These are phyloP conservation scores for Rhodotorula babjevae DNA, from an alignment of 768 basidiomycete species.

Conservation along the genomic window DNA sequence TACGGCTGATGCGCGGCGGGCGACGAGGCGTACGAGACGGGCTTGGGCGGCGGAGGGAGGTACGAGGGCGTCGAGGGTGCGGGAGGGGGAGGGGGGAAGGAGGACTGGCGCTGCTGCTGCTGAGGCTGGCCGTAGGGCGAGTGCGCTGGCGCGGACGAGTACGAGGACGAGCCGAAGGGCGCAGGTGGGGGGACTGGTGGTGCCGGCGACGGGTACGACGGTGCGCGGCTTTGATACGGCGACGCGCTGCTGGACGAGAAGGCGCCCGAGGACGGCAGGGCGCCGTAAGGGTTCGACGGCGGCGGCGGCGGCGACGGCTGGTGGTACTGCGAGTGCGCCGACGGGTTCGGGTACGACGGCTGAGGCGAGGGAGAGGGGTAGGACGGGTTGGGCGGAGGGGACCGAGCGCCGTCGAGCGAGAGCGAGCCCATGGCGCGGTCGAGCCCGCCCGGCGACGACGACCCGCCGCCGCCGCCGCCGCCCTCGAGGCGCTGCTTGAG, in stretches of 20 bases:
- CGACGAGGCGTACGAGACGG: constrained; percentile 12
- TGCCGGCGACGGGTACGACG: constrained; percentile 25
- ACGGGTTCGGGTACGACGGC: neutral
- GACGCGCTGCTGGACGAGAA: constrained; percentile 40
- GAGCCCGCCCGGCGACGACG: neutral
- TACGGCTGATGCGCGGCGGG: neutral
- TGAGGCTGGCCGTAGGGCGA: constrained; percentile 31
- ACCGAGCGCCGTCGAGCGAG: constrained; percentile 16
- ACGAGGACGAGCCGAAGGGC: constrained; percentile 1
- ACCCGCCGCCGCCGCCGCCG: neutral
- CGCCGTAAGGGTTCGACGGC: constrained; percentile 26
- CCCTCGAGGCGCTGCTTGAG: constrained; percentile 61
- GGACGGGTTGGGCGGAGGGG: neutral
- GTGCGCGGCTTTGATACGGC: neutral
- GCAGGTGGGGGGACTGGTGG: constrained; percentile 10
- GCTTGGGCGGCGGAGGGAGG: constrained; percentile 24
- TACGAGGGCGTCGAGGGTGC: neutral
- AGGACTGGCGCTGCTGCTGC: constrained; percentile 13
- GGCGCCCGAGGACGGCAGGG: constrained; percentile 19
- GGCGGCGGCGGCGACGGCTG: neutral
- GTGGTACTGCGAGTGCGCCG: neutral
- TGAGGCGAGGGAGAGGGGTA: neutral
- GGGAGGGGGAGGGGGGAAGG: constrained; percentile 15
- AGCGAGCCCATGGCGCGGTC: constrained; percentile 47
- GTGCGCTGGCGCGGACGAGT: constrained; percentile 39